phyloP scores from a whole-genome alignment of 2,329 filamentous ascomycete species.

The Arthrobotrys sphaeroides region DNA sequence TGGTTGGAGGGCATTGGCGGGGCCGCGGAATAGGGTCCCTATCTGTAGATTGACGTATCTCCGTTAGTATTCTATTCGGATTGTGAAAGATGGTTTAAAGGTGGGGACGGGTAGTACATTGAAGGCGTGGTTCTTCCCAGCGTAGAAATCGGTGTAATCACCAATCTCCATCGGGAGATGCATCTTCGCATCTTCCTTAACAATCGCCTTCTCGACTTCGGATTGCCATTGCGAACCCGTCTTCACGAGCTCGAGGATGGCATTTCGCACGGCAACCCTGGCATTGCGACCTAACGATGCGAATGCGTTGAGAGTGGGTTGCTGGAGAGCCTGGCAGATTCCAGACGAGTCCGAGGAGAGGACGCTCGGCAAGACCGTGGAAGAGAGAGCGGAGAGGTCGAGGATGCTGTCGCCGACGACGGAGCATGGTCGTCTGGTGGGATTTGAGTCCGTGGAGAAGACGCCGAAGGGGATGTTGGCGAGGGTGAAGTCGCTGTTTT shows the following conservation, averaged over 20 bases:
- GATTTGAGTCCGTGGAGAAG: slow-evolving; percentile 71
- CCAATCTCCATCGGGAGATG: slow-evolving; percentile 81
- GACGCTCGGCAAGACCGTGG: slow-evolving; percentile 11
- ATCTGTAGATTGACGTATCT: slow-evolving; percentile 59
- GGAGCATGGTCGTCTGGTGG: slow-evolving; percentile 71
- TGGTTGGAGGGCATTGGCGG: slow-evolving; percentile 76
- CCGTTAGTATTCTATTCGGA: neutral
- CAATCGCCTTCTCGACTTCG: slow-evolving; percentile 65
- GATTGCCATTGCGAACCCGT: slow-evolving; percentile 22
- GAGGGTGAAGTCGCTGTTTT: slow-evolving; percentile 74
- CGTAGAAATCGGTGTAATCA: slow-evolving; percentile 88
- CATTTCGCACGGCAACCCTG: slow-evolving; percentile 59
- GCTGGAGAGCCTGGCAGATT: slow-evolving; percentile 62
- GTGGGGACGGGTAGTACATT: slow-evolving; percentile 37
- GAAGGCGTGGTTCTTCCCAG: slow-evolving; percentile 79
- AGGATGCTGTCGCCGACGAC: slow-evolving; percentile 78
- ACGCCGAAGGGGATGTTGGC: slow-evolving; percentile 86
- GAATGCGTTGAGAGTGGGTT: slow-evolving; percentile 76
- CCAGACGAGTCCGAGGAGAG: neutral
- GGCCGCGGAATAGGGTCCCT: slow-evolving; percentile 76
- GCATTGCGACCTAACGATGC: slow-evolving; percentile 75
- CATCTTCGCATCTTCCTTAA: slow-evolving; percentile 70
- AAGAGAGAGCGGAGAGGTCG: slow-evolving; percentile 72
- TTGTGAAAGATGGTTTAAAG: neutral
- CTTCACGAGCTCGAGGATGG: slow-evolving; percentile 34